Evolutionary conservation across 768 basidiomycete genomes (phyloP).

Genomic region (Suillus spraguei): DNA sequence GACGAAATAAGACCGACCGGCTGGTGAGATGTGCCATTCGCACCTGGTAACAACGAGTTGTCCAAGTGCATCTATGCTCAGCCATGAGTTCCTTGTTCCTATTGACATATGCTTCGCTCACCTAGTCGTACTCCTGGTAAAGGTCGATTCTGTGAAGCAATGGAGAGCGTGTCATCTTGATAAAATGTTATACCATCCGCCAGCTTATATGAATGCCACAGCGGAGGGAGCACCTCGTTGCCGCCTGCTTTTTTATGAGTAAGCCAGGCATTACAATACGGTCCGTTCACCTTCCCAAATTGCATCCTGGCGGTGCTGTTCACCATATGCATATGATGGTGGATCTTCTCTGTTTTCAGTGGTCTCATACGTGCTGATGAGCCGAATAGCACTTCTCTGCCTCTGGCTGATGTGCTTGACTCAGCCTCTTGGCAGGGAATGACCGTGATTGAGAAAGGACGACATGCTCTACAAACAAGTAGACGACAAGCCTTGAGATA

Average conservation of each 20-base stretch:
- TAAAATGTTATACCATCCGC: fast-evolving
- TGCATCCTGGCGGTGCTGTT: background rate
- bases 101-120: background rate
- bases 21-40: background rate
- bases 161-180: background rate
- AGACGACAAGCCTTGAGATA: background rate
- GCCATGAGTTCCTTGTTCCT: background rate
- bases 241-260: background rate
- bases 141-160: background rate
- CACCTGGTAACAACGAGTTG: background rate
- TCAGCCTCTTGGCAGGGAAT: background rate
- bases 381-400: background rate
- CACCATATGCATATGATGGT: constrained; percentile 2
- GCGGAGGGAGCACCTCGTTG: background rate
- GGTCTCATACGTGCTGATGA: background rate
- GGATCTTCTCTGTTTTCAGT: background rate
- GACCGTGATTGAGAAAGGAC: background rate
- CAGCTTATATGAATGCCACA: background rate
- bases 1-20: background rate
- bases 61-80: background rate
- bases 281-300: background rate
- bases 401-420: background rate
- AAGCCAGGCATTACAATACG: background rate
- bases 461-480: background rate
- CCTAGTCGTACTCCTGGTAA: constrained; percentile 3